Percentiles rank a stretch among this genome's conserved stretches.
These are phyloP conservation scores for Eucalyptus cloeziana DNA, from an alignment of 345 rosid species.

Conservation along the genomic window DNA sequence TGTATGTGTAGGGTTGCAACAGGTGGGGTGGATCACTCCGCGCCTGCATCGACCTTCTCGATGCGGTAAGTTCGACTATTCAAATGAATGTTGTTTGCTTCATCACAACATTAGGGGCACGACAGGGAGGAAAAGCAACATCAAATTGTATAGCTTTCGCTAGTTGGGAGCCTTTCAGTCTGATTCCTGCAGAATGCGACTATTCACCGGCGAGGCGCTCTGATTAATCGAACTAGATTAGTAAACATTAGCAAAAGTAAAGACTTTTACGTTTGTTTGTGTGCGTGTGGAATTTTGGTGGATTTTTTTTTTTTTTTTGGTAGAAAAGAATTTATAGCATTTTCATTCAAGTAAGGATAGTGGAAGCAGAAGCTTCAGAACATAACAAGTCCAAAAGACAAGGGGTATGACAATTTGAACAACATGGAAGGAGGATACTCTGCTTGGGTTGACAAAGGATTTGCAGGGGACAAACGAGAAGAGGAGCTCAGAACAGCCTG, in stretches of 20 bases:
- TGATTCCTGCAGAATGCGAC: background rate
- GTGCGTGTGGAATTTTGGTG: background rate
- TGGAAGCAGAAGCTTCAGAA: no score
- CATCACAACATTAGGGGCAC: background rate
- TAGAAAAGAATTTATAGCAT: no score
- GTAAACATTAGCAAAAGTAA: no score
- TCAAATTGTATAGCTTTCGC: background rate
- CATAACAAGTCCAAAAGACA: no score
- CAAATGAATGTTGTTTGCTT: background rate
- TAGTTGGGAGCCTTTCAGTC: background rate
- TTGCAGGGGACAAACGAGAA: constrained; percentile 17
- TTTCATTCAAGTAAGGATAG: no score
- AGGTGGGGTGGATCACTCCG: constrained; percentile 16
- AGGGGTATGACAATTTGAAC: constrained; percentile 15
- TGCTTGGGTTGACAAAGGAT: constrained; percentile 31
- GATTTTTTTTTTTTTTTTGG: no score
- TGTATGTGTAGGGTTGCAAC: constrained; percentile 10
- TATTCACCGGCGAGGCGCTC: background rate
- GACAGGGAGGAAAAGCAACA: background rate
- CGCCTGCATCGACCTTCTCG: constrained; percentile 27
- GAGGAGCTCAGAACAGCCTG: constrained; percentile 31
- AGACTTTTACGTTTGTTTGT: no score
- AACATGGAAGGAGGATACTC: constrained; percentile 42
- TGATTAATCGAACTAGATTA: no score
- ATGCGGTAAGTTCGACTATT: constrained; percentile 10